Evolutionary conservation across 495 filamentous ascomycete genomes (phyloP).

Genomic region (Trypethelium eluteriae): DNA sequence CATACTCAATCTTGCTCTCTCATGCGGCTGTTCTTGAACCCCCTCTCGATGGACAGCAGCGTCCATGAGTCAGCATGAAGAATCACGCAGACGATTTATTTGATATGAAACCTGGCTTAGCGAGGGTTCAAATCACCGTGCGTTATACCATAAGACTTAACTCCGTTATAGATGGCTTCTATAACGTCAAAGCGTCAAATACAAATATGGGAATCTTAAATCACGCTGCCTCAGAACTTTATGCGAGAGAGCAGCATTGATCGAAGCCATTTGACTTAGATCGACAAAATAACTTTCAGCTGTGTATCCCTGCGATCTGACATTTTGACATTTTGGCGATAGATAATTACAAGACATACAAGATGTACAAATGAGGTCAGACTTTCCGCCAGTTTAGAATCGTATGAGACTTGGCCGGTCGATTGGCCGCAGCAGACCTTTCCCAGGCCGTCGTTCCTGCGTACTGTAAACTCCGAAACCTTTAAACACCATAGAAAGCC

Average conservation of each 20-base stretch:
- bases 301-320: not conserved
- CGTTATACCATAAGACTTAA: no score
- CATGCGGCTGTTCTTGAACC: no score
- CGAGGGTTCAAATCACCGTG: no score
- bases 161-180: no score
- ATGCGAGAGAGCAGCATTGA: not conserved
- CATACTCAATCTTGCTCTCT: no score
- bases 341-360: conserved; percentile 5
- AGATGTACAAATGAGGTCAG: not conserved
- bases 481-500: not conserved
- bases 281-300: not conserved
- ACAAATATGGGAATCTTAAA: no score
- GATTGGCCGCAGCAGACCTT: not conserved
- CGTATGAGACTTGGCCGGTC: not conserved
- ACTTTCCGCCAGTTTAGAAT: not conserved
- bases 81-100: no score
- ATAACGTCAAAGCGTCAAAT: no score
- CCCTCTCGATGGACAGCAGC: no score
- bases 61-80: no score
- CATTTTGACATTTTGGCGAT: not conserved
- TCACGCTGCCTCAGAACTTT: not conserved
- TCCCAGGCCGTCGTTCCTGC: not conserved
- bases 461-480: not conserved
- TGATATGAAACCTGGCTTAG: no score
- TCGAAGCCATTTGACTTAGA: not conserved